phyloP scores from a whole-genome alignment of 164 flowering plant species.

The Dillenia suffruticosa region DNA sequence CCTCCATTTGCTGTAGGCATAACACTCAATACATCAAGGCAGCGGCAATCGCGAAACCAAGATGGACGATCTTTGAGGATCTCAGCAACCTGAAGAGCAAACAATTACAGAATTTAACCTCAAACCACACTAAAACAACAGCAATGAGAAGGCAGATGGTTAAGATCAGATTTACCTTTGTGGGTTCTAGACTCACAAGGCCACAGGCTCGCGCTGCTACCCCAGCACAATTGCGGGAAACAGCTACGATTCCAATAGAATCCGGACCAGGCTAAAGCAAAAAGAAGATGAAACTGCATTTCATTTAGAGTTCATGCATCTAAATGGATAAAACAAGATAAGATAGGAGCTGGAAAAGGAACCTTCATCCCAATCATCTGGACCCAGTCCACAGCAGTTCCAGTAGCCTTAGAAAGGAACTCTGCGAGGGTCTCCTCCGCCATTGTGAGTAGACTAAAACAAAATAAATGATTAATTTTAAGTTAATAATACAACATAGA shows the following conservation, averaged over 20 bases:
- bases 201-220: conserved; percentile 97
- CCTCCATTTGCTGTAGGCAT: conserved; percentile 80
- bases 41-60: conserved; percentile 86
- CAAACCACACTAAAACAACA: neutral
- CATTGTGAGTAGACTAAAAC: conserved; percentile 61
- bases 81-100: conserved; percentile 53
- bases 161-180: conserved; percentile 40
- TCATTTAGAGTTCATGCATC: neutral
- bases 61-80: conserved; percentile 83
- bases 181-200: conserved; percentile 86
- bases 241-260: conserved; percentile 91
- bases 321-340: neutral
- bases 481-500: neutral
- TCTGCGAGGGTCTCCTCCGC: conserved; percentile 96
- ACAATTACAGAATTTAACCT: neutral
- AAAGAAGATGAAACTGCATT: neutral
- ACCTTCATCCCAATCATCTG: conserved; percentile 99
- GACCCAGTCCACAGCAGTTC: conserved; percentile 99
- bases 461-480: neutral
- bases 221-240: conserved; percentile 82
- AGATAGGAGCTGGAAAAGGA: neutral
- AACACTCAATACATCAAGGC: conserved; percentile 54
- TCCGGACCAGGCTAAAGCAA: conserved; percentile 92
- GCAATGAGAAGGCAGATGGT: neutral
- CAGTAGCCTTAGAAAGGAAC: conserved; percentile 95